A percentile compares a stretch with the other conserved stretches of the same genome.
Evolutionary conservation across 1,139 yeast species (phyloP).

Genomic region (Candida sanyaensis): DNA sequence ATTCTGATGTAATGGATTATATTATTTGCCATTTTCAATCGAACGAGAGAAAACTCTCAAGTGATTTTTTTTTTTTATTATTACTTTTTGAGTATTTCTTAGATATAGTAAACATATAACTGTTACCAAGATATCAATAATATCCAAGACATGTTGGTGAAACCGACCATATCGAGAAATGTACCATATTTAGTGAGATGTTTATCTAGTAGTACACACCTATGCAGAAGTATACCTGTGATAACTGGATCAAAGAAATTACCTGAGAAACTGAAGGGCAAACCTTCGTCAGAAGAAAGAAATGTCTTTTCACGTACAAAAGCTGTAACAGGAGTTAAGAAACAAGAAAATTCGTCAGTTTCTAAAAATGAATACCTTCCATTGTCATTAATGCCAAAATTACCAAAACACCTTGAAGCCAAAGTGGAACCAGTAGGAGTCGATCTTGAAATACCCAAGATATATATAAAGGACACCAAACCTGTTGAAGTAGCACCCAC

Average conservation of each 20-base stretch:
- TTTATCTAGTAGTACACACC: not conserved
- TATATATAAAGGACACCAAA: conserved; percentile 22
- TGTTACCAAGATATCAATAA: no score
- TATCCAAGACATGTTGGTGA: not conserved
- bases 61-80: no score
- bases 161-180: not conserved
- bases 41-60: no score
- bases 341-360: not conserved
- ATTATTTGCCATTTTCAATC: no score
- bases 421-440: conserved; percentile 14
- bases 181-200: conserved; percentile 2
- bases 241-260: not conserved
- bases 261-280: not conserved
- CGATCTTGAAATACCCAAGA: conserved; percentile 34
- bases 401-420: conserved; percentile 7
- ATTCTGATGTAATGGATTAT: not conserved
- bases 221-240: not conserved
- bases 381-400: conserved; percentile 10
- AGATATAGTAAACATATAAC: no score
- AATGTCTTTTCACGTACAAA: not conserved
- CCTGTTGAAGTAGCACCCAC: conserved; percentile 1
- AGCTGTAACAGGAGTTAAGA: not conserved
- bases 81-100: no score
- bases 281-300: not conserved
- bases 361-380: conserved; percentile 7